Evolutionary conservation across 31 red algal species (phyloP).

Genomic region (Odonthalia washingtoniensis): DNA sequence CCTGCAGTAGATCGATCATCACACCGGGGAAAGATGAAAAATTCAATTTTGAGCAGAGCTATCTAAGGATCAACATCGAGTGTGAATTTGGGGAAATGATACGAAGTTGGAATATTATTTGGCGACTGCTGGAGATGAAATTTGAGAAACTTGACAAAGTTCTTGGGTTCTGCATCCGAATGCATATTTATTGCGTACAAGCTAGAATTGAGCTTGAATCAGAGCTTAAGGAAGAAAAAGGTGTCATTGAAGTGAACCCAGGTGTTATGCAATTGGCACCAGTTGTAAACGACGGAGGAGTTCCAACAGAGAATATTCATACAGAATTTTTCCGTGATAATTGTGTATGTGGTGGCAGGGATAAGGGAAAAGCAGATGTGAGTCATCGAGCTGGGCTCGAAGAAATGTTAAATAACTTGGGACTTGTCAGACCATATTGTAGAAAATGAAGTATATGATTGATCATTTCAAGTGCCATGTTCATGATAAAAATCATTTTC

Average conservation of each 20-base stretch:
- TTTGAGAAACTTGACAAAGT: neutral
- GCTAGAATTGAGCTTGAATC: neutral
- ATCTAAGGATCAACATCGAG: constrained; percentile 16
- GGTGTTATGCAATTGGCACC: neutral
- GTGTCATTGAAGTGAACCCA: neutral
- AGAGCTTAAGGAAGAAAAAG: neutral
- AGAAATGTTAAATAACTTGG: neutral
- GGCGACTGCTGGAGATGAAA: constrained; percentile 8
- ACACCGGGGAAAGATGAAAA: too few species aligned
- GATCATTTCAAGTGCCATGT: too few species aligned
- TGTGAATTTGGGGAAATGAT: constrained; percentile 16
- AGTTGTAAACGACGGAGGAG: neutral
- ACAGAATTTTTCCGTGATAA: neutral
- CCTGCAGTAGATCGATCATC: too few species aligned
- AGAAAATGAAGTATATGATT: too few species aligned
- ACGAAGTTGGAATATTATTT: constrained; percentile 27
- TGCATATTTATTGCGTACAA: neutral
- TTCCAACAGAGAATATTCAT: neutral
- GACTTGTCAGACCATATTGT: neutral
- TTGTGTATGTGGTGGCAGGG: neutral
- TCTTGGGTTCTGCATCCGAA: neutral
- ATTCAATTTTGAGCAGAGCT: constrained; percentile 1
- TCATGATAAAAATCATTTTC: too few species aligned
- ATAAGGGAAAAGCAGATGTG: neutral
- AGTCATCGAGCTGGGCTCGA: neutral